Conservation (phyloP, 73 alveolate genomes). For the Blepharisma stoltei region DNA sequence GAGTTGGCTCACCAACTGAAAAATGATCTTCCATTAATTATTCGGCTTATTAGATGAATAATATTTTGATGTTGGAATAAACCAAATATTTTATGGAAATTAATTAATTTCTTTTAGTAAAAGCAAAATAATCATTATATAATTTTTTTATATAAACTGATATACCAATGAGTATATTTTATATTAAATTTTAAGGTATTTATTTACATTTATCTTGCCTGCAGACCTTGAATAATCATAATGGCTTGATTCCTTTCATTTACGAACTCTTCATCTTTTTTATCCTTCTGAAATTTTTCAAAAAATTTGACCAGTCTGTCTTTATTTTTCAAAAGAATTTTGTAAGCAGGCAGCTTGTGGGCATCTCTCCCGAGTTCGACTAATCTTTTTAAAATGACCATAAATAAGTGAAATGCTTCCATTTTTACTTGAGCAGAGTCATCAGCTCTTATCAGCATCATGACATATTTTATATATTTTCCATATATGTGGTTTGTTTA, state of each 20-base stretch:
- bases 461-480: slow-evolving; percentile 19
- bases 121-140: too few species aligned
- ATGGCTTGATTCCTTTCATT: neutral
- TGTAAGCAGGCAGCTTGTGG: neutral
- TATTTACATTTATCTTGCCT: too few species aligned
- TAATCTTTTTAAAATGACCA: neutral
- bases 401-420: slow-evolving; percentile 1
- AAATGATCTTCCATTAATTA: too few species aligned
- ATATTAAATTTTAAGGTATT: too few species aligned
- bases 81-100: too few species aligned
- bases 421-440: neutral
- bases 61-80: too few species aligned
- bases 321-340: neutral
- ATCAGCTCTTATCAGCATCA: neutral
- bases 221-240: neutral
- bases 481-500: too few species aligned
- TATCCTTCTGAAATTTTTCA: neutral
- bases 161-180: too few species aligned
- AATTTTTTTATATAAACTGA: too few species aligned
- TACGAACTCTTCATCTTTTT: neutral
- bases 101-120: too few species aligned
- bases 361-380: neutral
- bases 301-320: neutral
- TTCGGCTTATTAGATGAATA: too few species aligned
- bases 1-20: too few species aligned